phyloP scores from a whole-genome alignment of 805 yeast species.

The Candida odintsovae region DNA sequence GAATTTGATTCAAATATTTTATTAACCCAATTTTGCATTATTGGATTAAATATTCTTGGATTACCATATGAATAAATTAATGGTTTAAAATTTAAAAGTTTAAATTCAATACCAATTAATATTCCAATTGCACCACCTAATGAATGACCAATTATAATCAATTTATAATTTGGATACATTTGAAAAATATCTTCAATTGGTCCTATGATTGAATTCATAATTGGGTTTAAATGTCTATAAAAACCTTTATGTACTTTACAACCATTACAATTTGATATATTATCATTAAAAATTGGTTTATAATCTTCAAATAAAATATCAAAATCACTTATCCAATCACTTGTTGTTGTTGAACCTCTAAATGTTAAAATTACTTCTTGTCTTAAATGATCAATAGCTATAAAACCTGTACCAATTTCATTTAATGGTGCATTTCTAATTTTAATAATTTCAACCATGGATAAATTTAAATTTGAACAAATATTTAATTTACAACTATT shows the following conservation, averaged over 20 bases:
- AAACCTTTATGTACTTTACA: conserved; percentile 68
- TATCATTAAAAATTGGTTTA: conserved; percentile 8
- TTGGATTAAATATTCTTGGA: conserved; percentile 58
- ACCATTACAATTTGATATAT: conserved; percentile 32
- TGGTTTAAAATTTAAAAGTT: conserved; percentile 48
- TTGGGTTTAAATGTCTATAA: conserved; percentile 38
- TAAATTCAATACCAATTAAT: conserved; percentile 58
- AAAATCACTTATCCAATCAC: conserved; percentile 66
- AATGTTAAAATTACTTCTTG: conserved; percentile 48
- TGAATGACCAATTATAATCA: conserved; percentile 68
- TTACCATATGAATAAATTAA: conserved; percentile 54
- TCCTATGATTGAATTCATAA: conserved; percentile 26
- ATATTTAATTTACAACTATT: conserved; percentile 16
- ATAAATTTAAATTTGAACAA: conserved; percentile 9
- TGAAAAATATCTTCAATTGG: conserved; percentile 29
- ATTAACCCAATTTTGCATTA: conserved; percentile 50
- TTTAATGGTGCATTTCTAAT: conserved; percentile 12
- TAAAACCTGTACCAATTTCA: conserved; percentile 46
- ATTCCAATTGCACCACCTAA: conserved; percentile 69
- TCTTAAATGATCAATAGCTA: conserved; percentile 42
- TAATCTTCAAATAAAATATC: conserved; percentile 27
- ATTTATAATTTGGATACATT: conserved; percentile 41
- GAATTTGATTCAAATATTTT: conserved; percentile 35
- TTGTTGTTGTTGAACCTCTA: conserved; percentile 59
- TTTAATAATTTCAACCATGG: conserved; percentile 9